Conservation (phyloP, 2,329 filamentous ascomycete genomes). For the Ophiocordyceps sinensis region DNA sequence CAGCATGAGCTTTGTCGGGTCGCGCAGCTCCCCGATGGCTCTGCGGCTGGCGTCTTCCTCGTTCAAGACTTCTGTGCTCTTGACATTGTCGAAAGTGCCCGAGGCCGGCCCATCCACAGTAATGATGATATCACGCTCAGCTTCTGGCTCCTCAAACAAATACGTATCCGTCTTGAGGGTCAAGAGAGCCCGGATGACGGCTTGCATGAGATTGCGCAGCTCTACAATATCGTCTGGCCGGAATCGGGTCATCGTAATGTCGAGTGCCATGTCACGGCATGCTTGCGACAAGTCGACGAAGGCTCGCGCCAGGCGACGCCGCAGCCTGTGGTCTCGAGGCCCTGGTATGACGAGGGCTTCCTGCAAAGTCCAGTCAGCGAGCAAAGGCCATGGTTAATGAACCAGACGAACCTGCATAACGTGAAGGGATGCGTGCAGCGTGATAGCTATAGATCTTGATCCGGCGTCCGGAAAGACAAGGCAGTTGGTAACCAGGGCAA, state of each 20-base stretch:
- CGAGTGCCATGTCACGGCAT: constrained; percentile 40
- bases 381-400: neutral
- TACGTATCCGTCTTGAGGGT: constrained; percentile 34
- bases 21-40: constrained; percentile 20
- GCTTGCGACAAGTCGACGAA: constrained; percentile 42
- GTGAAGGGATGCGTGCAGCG: constrained; percentile 30
- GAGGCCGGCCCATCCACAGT: constrained; percentile 3
- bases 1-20: constrained; percentile 31
- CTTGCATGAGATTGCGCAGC: constrained; percentile 40
- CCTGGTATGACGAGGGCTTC: constrained; percentile 18
- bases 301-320: constrained; percentile 30
- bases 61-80: constrained; percentile 1
- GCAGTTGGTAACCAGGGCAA: constrained; percentile 33
- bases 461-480: constrained; percentile 40
- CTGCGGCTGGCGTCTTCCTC: constrained; percentile 8
- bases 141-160: constrained; percentile 23
- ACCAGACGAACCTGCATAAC: constrained; percentile 26
- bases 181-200: constrained; percentile 36
- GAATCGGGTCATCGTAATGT: constrained; percentile 40
- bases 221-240: constrained; percentile 31
- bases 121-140: constrained; percentile 5
- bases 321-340: constrained; percentile 14
- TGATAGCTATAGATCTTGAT: constrained; percentile 32
- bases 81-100: neutral
- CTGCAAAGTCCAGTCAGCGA: constrained; percentile 4